Percentiles rank a stretch among this genome's conserved stretches.
phyloP scores from a whole-genome alignment of 2,329 filamentous ascomycete species.

The Fusarium brevicatenulatum region DNA sequence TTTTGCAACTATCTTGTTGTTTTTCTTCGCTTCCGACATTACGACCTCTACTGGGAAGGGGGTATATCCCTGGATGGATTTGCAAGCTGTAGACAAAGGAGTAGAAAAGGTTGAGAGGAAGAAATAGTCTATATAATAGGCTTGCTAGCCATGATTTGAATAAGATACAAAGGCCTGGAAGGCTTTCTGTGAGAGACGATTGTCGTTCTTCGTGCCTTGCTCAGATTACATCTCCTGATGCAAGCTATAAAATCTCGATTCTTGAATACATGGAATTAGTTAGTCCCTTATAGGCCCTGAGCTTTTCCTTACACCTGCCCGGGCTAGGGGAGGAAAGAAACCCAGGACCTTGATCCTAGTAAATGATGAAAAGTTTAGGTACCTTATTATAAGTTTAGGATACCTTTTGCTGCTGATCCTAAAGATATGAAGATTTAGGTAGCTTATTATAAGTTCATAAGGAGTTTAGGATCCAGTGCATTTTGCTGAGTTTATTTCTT shows the following conservation, averaged over 20 bases:
- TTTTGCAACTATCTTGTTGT: slow-evolving; percentile 7
- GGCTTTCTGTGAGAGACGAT: slow-evolving; percentile 8
- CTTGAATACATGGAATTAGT: background rate
- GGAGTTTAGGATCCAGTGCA: background rate
- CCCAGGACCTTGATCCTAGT: background rate
- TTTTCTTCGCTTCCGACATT: slow-evolving; percentile 15
- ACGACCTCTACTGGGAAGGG: slow-evolving; percentile 30
- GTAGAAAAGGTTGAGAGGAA: background rate
- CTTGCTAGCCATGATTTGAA: slow-evolving; percentile 33
- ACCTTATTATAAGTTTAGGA: background rate
- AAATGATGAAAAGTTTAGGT: background rate
- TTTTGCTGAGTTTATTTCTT: background rate
- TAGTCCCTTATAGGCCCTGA: background rate
- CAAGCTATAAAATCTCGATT: background rate
- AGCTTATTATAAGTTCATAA: background rate
- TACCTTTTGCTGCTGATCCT: background rate
- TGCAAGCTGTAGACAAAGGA: slow-evolving; percentile 1
- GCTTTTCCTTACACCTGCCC: background rate
- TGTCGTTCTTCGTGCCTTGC: background rate
- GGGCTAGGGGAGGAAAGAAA: background rate
- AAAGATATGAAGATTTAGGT: background rate
- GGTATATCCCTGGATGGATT: slow-evolving; percentile 20
- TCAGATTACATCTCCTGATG: background rate
- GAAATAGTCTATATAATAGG: slow-evolving; percentile 35
- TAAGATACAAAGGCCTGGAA: slow-evolving; percentile 32